phyloP scores from a whole-genome alignment of 2,329 filamentous ascomycete genomes.

The Thelonectria blattea region DNA sequence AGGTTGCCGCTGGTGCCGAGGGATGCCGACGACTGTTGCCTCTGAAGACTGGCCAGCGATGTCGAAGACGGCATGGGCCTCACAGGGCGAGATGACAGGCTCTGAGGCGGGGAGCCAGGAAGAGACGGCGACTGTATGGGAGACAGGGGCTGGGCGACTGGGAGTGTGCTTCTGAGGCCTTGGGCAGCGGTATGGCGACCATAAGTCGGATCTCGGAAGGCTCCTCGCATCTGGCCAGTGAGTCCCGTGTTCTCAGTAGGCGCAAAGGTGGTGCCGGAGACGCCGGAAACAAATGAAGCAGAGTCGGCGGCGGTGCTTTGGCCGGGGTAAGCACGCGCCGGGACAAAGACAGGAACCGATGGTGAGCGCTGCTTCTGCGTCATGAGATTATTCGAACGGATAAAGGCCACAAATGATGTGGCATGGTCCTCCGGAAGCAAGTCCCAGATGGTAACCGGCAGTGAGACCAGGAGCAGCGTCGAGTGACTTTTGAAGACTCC shows the following conservation, averaged over 20 bases:
- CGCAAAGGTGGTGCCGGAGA: slow-evolving; percentile 44
- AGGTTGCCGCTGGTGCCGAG: slow-evolving; percentile 37
- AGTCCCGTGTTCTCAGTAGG: slow-evolving; percentile 38
- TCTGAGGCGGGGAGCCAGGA: slow-evolving; percentile 33
- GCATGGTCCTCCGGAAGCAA: slow-evolving; percentile 63
- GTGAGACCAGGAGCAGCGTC: slow-evolving; percentile 61
- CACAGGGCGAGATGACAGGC: slow-evolving; percentile 24
- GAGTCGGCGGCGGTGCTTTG: slow-evolving; percentile 32
- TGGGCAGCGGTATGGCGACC: slow-evolving; percentile 23
- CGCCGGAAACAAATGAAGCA: slow-evolving; percentile 41
- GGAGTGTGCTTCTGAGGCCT: slow-evolving; percentile 16
- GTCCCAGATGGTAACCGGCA: slow-evolving; percentile 67
- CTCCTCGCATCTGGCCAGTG: slow-evolving; percentile 28
- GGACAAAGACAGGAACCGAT: slow-evolving; percentile 32
- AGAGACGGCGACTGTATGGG: slow-evolving; percentile 26
- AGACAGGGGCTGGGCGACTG: slow-evolving; percentile 31
- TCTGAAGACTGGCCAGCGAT: slow-evolving; percentile 33
- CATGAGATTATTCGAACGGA: slow-evolving; percentile 62
- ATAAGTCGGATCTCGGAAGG: slow-evolving; percentile 31
- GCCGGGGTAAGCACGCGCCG: slow-evolving; percentile 29
- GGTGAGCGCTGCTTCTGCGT: slow-evolving; percentile 38
- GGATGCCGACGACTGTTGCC: slow-evolving; percentile 31
- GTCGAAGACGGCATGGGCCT: slow-evolving; percentile 33
- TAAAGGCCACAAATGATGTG: slow-evolving; percentile 64
- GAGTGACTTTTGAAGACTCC: slow-evolving; percentile 68